Conservation (phyloP, 257 asterid genomes). For the Salvia miltiorrhiza region DNA sequence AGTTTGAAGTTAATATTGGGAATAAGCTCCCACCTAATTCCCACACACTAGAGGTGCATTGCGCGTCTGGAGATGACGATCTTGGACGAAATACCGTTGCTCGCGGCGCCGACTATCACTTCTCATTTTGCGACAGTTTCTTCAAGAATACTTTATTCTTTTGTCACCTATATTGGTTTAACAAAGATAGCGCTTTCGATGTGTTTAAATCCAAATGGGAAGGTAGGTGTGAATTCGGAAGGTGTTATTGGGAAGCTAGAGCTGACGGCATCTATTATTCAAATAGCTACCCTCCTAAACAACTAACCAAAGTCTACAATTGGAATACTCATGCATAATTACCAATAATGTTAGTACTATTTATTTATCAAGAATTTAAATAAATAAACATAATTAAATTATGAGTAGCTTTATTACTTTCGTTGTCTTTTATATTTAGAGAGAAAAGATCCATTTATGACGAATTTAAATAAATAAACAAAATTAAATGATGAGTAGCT, state of each 20-base stretch:
- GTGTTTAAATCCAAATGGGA: background rate
- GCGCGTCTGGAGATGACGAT: background rate
- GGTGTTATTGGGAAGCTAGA: background rate
- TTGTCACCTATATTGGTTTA: background rate
- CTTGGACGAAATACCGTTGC: background rate
- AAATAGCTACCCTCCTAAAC: background rate
- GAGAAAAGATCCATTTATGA: too few species aligned
- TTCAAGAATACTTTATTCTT: background rate
- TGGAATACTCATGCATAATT: background rate
- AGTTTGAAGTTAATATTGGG: background rate
- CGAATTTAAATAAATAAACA: too few species aligned
- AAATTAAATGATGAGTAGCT: too few species aligned
- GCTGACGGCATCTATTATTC: background rate
- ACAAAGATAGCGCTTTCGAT: background rate
- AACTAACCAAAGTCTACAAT: background rate
- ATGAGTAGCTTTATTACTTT: too few species aligned
- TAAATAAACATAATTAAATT: background rate
- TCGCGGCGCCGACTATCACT: background rate
- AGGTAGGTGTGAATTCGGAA: background rate
- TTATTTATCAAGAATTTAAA: too few species aligned
- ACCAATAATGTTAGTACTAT: background rate
- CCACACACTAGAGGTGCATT: background rate
- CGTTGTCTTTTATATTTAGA: too few species aligned
- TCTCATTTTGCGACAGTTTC: background rate
- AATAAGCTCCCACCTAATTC: background rate